phyloP scores from a whole-genome alignment of 805 yeast genomes.

The Candida ipomoeae region DNA sequence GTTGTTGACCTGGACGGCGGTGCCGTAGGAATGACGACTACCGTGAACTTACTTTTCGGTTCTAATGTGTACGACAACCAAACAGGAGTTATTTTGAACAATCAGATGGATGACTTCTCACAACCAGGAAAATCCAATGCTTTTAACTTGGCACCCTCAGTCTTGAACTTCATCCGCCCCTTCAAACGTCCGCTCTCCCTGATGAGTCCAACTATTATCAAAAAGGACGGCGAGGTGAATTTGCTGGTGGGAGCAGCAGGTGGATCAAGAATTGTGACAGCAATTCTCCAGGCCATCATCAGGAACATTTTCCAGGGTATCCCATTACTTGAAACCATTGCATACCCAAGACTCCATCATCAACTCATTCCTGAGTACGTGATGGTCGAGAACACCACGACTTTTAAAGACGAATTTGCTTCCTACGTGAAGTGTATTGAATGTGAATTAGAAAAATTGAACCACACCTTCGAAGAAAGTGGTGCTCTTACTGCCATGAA shows the following conservation, averaged over 20 bases:
- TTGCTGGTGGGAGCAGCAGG: conserved; percentile 87
- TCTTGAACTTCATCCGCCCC: conserved; percentile 72
- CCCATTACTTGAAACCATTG: conserved; percentile 62
- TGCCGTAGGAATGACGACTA: conserved; percentile 85
- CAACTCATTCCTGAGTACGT: conserved; percentile 74
- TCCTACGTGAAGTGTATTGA: neutral
- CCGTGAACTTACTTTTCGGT: conserved; percentile 82
- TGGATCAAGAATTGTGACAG: conserved; percentile 80
- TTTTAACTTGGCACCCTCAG: conserved; percentile 77
- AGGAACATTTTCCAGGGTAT: conserved; percentile 56
- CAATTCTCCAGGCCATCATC: conserved; percentile 76
- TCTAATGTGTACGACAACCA: conserved; percentile 71
- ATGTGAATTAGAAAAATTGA: conserved; percentile 42
- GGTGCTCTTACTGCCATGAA: conserved; percentile 42
- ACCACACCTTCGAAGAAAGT: conserved; percentile 29
- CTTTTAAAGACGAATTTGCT: conserved; percentile 29
- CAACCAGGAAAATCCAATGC: conserved; percentile 65
- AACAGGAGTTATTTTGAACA: conserved; percentile 81
- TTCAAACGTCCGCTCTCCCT: conserved; percentile 82
- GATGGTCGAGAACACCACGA: conserved; percentile 54
- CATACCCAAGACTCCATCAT: conserved; percentile 84
- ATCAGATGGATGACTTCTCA: conserved; percentile 95
- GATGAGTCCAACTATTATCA: conserved; percentile 65
- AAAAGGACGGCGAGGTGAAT: conserved; percentile 32
- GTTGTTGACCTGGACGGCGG: conserved; percentile 69